Evolutionary conservation across 1,284 basidiomycete species (phyloP).

Genomic region (Cutaneotrichosporon sp.): DNA sequence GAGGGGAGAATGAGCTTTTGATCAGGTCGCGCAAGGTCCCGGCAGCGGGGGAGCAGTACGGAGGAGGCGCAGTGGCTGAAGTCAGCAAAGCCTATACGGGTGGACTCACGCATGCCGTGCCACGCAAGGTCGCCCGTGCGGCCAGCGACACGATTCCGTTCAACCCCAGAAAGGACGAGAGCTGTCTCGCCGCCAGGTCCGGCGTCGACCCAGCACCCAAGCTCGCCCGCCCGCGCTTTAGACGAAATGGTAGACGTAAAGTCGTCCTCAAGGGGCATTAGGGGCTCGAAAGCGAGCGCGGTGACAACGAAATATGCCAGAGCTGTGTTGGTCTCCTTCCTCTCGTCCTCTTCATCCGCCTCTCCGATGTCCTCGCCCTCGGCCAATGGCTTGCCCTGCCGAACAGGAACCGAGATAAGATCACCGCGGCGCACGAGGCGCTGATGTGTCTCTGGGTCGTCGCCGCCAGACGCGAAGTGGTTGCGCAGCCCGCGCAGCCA

Average conservation of each 20-base stretch:
- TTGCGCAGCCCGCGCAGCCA: conserved; percentile 65
- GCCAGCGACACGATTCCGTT: conserved; percentile 23
- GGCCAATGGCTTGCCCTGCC: conserved; percentile 53
- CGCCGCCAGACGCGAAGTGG: conserved; percentile 57
- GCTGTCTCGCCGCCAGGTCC: conserved; percentile 58
- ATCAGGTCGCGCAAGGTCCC: conserved; percentile 35
- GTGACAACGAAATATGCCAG: conserved; percentile 74
- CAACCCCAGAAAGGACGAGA: conserved; percentile 53
- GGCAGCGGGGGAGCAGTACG: conserved; percentile 21
- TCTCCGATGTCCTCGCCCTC: conserved; percentile 40
- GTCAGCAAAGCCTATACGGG: neutral
- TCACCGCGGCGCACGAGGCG: conserved; percentile 75
- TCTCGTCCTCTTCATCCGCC: conserved; percentile 36
- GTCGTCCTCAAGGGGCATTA: conserved; percentile 44
- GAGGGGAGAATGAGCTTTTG: conserved; percentile 22
- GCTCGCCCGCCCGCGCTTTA: conserved; percentile 55
- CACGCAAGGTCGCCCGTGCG: conserved; percentile 28
- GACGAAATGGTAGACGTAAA: conserved; percentile 48
- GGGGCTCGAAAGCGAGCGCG: conserved; percentile 62
- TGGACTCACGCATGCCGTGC: conserved; percentile 17
- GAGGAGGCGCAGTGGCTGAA: conserved; percentile 14
- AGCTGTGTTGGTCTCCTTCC: conserved; percentile 36
- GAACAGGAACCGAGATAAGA: conserved; percentile 67
- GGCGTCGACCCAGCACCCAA: conserved; percentile 82
- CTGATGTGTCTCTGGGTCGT: conserved; percentile 21